Percentiles rank a stretch among this genome's conserved stretches.
phyloP scores from a whole-genome alignment of 495 filamentous ascomycete species.

The Articulospora tetracladia region DNA sequence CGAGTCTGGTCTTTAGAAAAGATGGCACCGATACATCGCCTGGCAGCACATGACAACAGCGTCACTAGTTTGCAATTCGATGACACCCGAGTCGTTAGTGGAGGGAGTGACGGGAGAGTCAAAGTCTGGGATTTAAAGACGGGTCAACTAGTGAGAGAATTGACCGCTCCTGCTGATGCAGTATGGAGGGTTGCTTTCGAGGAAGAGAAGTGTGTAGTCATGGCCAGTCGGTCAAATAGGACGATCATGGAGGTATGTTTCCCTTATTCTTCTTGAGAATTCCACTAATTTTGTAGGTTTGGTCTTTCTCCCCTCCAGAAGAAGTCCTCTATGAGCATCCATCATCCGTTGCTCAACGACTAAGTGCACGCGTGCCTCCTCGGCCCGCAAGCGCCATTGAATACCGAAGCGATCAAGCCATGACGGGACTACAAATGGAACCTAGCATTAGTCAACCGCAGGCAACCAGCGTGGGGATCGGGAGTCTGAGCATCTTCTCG shows the following conservation, averaged over 20 bases:
- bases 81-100: conserved; percentile 87
- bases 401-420: conserved; percentile 21
- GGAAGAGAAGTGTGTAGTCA: conserved; percentile 94
- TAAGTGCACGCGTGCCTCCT: conserved; percentile 12
- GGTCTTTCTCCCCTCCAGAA: conserved; percentile 85
- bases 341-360: conserved; percentile 19
- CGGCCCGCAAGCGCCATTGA: conserved; percentile 22
- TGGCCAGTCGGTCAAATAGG: conserved; percentile 75
- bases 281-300: conserved; percentile 57
- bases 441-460: neutral
- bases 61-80: conserved; percentile 98
- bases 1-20: conserved; percentile 90
- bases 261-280: conserved; percentile 3
- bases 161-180: conserved; percentile 84
- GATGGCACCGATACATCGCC: conserved; percentile 84
- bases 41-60: conserved; percentile 97
- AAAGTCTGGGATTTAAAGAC: conserved; percentile 96
- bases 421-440: conserved; percentile 5
- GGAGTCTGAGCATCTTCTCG: neutral
- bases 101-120: conserved; percentile 91
- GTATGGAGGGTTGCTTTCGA: conserved; percentile 99
- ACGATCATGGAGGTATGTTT: conserved; percentile 93
- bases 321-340: conserved; percentile 47
- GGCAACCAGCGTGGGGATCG: neutral
- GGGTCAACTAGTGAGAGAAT: conserved; percentile 84